These are phyloP conservation scores for Cylindrotheca closterium DNA, from an alignment of 108 stramenopile species.

Conservation along the genomic window DNA sequence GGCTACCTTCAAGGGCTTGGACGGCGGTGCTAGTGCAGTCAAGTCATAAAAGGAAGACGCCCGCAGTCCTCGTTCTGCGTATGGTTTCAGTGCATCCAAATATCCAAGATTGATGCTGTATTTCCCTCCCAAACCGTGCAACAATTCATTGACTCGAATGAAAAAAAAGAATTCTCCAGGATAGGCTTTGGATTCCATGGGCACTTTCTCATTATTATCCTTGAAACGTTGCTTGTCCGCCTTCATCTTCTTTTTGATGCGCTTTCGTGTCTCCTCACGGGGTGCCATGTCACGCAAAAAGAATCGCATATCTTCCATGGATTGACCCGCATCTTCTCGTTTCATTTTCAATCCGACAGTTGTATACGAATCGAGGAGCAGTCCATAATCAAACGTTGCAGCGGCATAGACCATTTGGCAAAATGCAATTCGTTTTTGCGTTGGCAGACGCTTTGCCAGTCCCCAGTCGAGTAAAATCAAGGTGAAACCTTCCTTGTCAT, in stretches of 20 bases:
- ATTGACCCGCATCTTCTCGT: conserved; percentile 26
- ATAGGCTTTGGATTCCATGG: conserved; percentile 34
- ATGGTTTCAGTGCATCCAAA: conserved; percentile 22
- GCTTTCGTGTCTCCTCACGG: conserved; percentile 30
- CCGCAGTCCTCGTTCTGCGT: conserved; percentile 27
- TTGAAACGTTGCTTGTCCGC: neutral
- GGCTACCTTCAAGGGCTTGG: neutral
- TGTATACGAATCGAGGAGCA: conserved; percentile 26
- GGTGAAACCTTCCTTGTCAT: conserved; percentile 20
- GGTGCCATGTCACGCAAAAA: conserved; percentile 47
- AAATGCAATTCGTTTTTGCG: conserved; percentile 28
- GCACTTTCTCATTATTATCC: conserved; percentile 20
- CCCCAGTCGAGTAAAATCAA: conserved; percentile 58
- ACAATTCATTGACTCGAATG: conserved; percentile 28
- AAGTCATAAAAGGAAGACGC: conserved; percentile 7
- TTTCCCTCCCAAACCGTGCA: conserved; percentile 27
- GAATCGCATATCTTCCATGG: conserved; percentile 37
- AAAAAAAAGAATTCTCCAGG: conserved; percentile 47
- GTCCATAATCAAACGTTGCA: conserved; percentile 26
- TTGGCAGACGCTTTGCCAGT: conserved; percentile 38
- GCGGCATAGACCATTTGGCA: conserved; percentile 35
- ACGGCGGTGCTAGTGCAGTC: neutral
- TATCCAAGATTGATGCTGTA: conserved; percentile 23
- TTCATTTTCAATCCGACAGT: conserved; percentile 34
- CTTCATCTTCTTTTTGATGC: conserved; percentile 31